phyloP scores from a whole-genome alignment of 345 rosid species.

The Noccaea caerulescens region DNA sequence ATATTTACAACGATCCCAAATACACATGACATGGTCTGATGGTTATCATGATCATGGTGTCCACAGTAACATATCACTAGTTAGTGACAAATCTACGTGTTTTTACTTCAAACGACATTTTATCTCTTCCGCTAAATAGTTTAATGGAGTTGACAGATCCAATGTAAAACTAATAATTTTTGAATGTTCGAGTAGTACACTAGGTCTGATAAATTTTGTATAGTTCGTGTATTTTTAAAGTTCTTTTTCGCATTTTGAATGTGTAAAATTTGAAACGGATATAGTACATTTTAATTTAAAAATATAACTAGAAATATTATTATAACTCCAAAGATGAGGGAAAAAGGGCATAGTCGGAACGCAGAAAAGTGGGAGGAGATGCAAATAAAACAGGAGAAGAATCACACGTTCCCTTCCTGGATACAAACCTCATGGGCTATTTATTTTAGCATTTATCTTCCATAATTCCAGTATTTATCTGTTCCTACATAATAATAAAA shows the following conservation, averaged over 20 bases:
- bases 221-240: no score
- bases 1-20: background rate
- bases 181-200: no score
- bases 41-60: background rate
- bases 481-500: conserved; percentile 1
- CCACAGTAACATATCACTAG: background rate
- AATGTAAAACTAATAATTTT: no score
- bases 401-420: conserved; percentile 29
- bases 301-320: no score
- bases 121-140: no score
- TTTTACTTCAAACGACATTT: no score
- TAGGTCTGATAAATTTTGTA: no score
- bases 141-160: no score
- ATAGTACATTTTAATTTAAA: no score
- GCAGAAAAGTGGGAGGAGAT: background rate
- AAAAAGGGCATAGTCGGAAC: conserved; percentile 17
- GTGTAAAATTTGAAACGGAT: no score
- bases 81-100: no score
- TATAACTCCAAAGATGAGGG: conserved; percentile 46
- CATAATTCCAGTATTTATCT: conserved; percentile 2
- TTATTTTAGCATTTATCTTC: conserved; percentile 12
- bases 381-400: conserved; percentile 10
- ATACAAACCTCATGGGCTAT: conserved; percentile 22
- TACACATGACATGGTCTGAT: background rate
- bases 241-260: no score